Percentiles rank a stretch among this genome's conserved stretches.
Evolutionary conservation across 2,329 filamentous ascomycete species (phyloP).

Genomic region (Hymenotorrendiella dingleyae): DNA sequence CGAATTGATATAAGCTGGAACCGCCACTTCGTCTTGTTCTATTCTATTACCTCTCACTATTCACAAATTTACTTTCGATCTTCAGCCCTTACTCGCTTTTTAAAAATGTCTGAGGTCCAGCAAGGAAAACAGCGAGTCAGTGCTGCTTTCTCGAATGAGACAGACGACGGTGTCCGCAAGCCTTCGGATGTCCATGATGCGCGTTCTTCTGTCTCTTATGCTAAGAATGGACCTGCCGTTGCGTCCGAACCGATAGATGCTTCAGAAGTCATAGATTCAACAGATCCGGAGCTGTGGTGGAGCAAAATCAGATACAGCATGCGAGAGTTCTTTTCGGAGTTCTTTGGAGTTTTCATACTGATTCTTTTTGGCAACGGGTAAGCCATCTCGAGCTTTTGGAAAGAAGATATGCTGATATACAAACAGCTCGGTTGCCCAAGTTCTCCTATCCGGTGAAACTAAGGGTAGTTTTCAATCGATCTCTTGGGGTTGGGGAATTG

Average conservation of each 20-base stretch:
- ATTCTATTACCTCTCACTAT: no score
- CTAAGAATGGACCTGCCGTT: constrained; percentile 30
- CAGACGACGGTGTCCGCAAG: no score
- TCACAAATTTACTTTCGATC: no score
- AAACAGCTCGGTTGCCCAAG: constrained; percentile 54
- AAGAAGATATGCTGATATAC: constrained; percentile 5
- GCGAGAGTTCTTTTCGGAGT: constrained; percentile 50
- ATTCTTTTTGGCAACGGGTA: constrained; percentile 64
- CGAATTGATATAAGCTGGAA: no score
- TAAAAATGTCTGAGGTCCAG: no score
- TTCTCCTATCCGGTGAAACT: constrained; percentile 40
- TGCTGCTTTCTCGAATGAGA: no score
- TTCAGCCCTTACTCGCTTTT: no score
- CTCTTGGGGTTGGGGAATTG: constrained; percentile 38
- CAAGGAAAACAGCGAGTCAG: no score
- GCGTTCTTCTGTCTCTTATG: no score
- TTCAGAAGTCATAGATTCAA: constrained; percentile 24
- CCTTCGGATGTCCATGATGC: no score
- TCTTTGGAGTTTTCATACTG: constrained; percentile 63
- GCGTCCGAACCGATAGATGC: constrained; percentile 31
- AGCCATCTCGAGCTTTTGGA: neutral
- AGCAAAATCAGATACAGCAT: constrained; percentile 16
- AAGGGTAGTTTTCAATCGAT: constrained; percentile 28
- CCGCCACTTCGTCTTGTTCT: no score
- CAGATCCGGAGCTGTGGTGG: constrained; percentile 22